A percentile compares a stretch with the other conserved stretches of the same genome.
These are phyloP conservation scores for Acidiella bohemica DNA, from an alignment of 495 filamentous ascomycete species.

Conservation along the genomic window DNA sequence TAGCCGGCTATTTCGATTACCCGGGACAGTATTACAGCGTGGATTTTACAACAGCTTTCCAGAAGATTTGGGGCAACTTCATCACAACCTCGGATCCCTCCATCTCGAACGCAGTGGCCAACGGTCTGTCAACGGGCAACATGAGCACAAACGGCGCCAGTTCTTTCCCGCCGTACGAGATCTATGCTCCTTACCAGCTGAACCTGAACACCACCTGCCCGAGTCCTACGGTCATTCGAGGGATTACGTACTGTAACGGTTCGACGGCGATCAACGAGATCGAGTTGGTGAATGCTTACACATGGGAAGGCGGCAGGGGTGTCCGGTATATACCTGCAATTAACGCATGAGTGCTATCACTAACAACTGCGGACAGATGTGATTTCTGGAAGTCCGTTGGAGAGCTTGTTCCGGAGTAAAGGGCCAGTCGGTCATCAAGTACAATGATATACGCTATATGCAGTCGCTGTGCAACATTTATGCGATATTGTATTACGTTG, in stretches of 20 bases:
- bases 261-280: slow-evolving; percentile 7
- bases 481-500: no score
- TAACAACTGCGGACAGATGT: no score
- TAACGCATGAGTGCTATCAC: no score
- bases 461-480: no score
- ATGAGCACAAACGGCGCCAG: neutral
- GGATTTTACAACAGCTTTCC: slow-evolving; percentile 11
- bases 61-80: slow-evolving; percentile 41
- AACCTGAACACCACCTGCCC: slow-evolving; percentile 14
- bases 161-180: slow-evolving; percentile 6
- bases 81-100: slow-evolving; percentile 39
- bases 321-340: no score
- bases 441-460: no score
- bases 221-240: neutral
- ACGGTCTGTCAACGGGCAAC: slow-evolving; percentile 10
- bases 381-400: slow-evolving; percentile 21
- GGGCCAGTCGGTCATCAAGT: no score
- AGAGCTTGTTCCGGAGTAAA: slow-evolving; percentile 19
- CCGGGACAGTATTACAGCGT: slow-evolving; percentile 18
- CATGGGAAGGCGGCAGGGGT: slow-evolving; percentile 21
- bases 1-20: slow-evolving; percentile 34
- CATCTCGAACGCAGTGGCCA: slow-evolving; percentile 34
- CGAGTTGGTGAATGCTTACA: slow-evolving; percentile 18
- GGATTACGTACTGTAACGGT: neutral
- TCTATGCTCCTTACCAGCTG: slow-evolving; percentile 4